These are phyloP conservation scores for Alternaria triticina DNA, from an alignment of 2,329 filamentous ascomycete species.

Conservation along the genomic window DNA sequence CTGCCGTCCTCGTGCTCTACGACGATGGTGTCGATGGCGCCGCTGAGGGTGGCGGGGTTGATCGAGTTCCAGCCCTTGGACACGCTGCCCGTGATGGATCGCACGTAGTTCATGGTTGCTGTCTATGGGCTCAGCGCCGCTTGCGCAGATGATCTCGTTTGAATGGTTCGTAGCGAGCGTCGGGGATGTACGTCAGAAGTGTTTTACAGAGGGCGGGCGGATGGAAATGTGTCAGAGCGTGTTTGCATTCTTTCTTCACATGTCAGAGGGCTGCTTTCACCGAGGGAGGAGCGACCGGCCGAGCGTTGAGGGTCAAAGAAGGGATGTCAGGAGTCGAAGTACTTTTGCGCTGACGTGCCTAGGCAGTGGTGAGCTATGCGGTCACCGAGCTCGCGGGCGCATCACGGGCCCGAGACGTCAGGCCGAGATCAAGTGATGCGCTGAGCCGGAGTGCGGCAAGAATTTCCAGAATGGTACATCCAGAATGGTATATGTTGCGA, in stretches of 20 bases:
- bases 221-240: background rate
- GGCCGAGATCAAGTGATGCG: conserved; percentile 26
- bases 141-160: background rate
- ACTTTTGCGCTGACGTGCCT: conserved; percentile 5
- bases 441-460: conserved; percentile 27
- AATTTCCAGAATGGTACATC: background rate
- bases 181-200: conserved; percentile 3
- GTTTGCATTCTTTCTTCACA: conserved; percentile 9
- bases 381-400: conserved; percentile 18
- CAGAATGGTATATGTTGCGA: background rate
- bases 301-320: background rate
- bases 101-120: conserved; percentile 90
- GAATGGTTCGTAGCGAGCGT: background rate
- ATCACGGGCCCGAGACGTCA: conserved; percentile 13
- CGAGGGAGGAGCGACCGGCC: background rate
- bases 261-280: conserved; percentile 8
- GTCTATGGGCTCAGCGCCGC: conserved; percentile 10
- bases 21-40: conserved; percentile 98
- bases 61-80: conserved; percentile 99
- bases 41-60: conserved; percentile 95
- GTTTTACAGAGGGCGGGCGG: background rate
- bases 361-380: conserved; percentile 5
- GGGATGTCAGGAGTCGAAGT: background rate
- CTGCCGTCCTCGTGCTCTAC: conserved; percentile 92
- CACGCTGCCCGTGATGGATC: conserved; percentile 92